Conservation (phyloP, 192 early-diverging fungal species). For the Coemansia sp. region DNA sequence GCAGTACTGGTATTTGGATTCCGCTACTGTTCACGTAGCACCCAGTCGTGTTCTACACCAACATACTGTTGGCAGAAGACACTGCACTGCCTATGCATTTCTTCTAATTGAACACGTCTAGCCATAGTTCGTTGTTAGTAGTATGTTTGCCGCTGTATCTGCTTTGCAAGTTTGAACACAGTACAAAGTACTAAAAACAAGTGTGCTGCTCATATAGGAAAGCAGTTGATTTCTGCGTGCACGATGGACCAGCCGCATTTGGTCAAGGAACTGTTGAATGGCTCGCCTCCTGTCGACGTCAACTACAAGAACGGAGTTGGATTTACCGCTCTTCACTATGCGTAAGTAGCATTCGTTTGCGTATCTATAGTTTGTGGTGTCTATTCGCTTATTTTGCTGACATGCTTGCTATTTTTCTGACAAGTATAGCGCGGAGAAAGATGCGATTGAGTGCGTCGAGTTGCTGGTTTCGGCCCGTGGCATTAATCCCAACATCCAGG, state of each 20-base stretch:
- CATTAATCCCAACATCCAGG: constrained; percentile 58
- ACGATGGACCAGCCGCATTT: constrained; percentile 67
- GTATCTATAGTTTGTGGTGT: constrained; percentile 1
- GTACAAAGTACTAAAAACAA: no score
- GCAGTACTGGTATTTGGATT: not conserved
- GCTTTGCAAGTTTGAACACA: not conserved
- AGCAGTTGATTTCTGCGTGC: constrained; percentile 67
- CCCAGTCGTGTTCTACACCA: no score
- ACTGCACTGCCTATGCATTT: no score
- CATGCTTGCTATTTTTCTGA: constrained; percentile 10
- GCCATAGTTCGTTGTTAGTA: no score
- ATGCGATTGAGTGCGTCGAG: constrained; percentile 60
- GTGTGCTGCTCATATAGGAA: constrained; percentile 52
- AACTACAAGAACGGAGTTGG: constrained; percentile 64
- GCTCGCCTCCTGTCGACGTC: constrained; percentile 53
- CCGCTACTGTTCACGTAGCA: no score
- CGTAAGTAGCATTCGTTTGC: constrained; percentile 43
- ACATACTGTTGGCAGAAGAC: no score
- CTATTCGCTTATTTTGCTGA: not conserved
- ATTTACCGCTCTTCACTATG: constrained; percentile 67
- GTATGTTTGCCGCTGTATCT: not conserved
- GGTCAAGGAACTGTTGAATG: constrained; percentile 57
- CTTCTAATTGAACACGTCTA: no score
- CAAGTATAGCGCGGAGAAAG: constrained; percentile 50
- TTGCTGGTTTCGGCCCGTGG: constrained; percentile 51